Percentiles rank a stretch among this genome's conserved stretches.
Evolutionary conservation across 139 green algal species (phyloP).

Genomic region (Chlamydomonas urium): DNA sequence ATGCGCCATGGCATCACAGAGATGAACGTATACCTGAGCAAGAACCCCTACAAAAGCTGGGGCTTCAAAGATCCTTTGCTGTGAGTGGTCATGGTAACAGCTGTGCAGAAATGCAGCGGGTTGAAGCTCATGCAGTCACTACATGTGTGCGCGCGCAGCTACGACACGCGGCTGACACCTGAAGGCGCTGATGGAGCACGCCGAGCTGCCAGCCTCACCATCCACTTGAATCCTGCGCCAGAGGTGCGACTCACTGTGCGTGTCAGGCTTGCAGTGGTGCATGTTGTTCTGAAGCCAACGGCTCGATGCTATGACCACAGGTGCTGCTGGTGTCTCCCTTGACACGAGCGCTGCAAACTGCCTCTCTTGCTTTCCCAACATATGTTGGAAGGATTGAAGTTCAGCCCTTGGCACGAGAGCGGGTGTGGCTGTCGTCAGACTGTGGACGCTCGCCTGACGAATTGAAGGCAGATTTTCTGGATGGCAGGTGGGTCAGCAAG

Average conservation of each 20-base stretch:
- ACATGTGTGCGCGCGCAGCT: not conserved
- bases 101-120: not conserved
- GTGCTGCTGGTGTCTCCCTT: conserved; percentile 43
- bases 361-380: conserved; percentile 40
- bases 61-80: conserved; percentile 11
- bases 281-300: too few relatives aligned
- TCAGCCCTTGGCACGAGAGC: conserved; percentile 47
- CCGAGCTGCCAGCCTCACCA: not conserved
- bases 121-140: not conserved
- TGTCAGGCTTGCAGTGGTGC: too few relatives aligned
- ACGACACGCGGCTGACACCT: not conserved
- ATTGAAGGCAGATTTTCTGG: conserved; percentile 25
- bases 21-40: conserved; percentile 13
- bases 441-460: conserved; percentile 31
- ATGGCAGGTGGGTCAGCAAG: conserved; percentile 15
- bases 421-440: conserved; percentile 56
- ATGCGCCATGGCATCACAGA: conserved; percentile 17
- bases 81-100: not conserved
- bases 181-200: not conserved
- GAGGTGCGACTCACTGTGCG: too few relatives aligned
- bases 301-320: too few relatives aligned
- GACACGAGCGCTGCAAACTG: conserved; percentile 57
- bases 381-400: conserved; percentile 29
- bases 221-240: not conserved
- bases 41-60: not conserved